A percentile compares a stretch with the other conserved stretches of the same genome.
phyloP scores from a whole-genome alignment of 164 flowering plant species.

The Nymphaea colorata region DNA sequence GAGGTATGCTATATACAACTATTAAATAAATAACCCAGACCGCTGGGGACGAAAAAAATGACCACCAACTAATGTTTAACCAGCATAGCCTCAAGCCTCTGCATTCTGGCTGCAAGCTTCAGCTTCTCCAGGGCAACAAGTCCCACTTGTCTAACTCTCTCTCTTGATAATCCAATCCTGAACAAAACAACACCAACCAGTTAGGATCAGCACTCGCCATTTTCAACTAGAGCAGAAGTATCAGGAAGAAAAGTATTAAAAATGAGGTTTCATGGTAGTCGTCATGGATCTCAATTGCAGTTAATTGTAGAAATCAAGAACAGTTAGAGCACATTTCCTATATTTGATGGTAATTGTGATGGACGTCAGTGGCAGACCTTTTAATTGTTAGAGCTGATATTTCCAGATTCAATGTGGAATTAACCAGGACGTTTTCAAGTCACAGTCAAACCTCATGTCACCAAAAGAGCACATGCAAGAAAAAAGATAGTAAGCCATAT shows the following conservation, averaged over 20 bases:
- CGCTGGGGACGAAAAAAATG: neutral
- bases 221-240: neutral
- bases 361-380: neutral
- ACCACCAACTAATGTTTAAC: constrained; percentile 33
- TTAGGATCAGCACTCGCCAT: neutral
- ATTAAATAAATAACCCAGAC: too few species aligned
- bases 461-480: too few species aligned
- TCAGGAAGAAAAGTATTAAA: too few species aligned
- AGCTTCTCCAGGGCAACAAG: constrained; percentile 89
- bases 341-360: neutral
- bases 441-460: too few species aligned
- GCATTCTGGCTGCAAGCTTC: constrained; percentile 75
- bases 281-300: neutral
- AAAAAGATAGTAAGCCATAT: too few species aligned
- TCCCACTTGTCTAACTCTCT: constrained; percentile 88
- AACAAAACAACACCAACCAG: constrained; percentile 1
- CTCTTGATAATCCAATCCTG: constrained; percentile 92
- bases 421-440: too few species aligned
- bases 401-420: too few species aligned
- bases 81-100: constrained; percentile 66
- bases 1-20: too few species aligned
- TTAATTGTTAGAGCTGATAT: too few species aligned
- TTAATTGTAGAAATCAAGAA: too few species aligned
- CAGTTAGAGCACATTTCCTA: too few species aligned
- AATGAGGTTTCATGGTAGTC: neutral